Evolutionary conservation across 495 filamentous ascomycete species (phyloP).

Genomic region (Tuber calosporum): DNA sequence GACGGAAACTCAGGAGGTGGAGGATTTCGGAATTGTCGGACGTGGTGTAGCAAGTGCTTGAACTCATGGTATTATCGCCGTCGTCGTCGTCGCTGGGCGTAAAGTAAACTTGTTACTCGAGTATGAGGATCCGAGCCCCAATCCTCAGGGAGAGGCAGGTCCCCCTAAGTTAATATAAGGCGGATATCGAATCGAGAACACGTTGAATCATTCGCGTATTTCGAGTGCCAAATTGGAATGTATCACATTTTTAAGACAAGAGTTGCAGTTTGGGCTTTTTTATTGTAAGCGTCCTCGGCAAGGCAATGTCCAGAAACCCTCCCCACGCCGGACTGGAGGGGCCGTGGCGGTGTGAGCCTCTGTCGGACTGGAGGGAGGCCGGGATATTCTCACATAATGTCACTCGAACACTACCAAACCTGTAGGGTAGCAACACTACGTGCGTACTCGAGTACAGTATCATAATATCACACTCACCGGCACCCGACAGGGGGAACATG

Average conservation of each 20-base stretch:
- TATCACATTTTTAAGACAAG: conserved; percentile 1
- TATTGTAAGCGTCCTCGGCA: not conserved
- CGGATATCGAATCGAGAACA: not conserved
- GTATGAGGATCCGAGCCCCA: not conserved
- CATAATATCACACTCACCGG: not conserved
- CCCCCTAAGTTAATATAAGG: not conserved
- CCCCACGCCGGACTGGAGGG: not conserved
- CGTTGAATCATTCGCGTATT: not conserved
- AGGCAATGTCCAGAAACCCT: not conserved
- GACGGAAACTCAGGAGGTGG: conserved; percentile 13
- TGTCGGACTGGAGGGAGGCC: not conserved
- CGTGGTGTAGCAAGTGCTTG: not conserved
- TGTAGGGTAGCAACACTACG: not conserved
- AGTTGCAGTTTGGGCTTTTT: not conserved
- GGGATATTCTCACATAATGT: not conserved
- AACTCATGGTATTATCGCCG: not conserved
- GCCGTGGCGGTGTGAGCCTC: not conserved
- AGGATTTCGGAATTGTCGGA: conserved; percentile 11
- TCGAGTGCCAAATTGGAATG: not conserved
- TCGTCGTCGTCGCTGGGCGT: not conserved
- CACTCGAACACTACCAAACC: not conserved
- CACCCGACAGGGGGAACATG: not conserved
- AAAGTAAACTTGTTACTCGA: not conserved
- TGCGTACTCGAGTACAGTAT: not conserved
- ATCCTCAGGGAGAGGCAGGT: not conserved